Percentiles rank a stretch among this genome's conserved stretches.
These are phyloP conservation scores for Pleurotus djamor DNA, from an alignment of 768 basidiomycete genomes.

Conservation along the genomic window DNA sequence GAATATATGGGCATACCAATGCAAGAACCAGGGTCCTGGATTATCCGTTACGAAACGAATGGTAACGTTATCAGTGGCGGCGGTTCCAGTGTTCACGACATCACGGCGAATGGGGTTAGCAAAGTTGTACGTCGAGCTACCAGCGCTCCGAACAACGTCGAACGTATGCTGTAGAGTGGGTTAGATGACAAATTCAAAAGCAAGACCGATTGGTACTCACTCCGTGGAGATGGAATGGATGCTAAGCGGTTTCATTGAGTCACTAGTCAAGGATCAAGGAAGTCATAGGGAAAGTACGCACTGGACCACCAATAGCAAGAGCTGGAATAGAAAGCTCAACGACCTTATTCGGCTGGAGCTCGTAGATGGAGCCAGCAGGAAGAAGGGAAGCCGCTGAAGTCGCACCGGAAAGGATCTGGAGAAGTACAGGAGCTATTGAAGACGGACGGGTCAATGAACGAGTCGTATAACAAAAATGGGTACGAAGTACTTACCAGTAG, in stretches of 20 bases:
- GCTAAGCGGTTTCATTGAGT: constrained; percentile 14
- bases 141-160: constrained; percentile 38
- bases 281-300: constrained; percentile 5
- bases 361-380: constrained; percentile 26
- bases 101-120: constrained; percentile 34
- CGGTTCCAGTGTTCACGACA: constrained; percentile 28
- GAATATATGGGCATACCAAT: constrained; percentile 17
- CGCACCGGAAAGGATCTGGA: constrained; percentile 43
- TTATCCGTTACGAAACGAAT: constrained; percentile 53
- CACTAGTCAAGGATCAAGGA: too few species aligned
- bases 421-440: constrained; percentile 40
- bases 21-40: constrained; percentile 45
- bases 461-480: not conserved
- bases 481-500: not conserved
- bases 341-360: constrained; percentile 30
- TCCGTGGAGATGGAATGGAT: constrained; percentile 45
- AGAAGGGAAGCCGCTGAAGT: constrained; percentile 18
- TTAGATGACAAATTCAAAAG: not conserved
- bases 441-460: constrained; percentile 11
- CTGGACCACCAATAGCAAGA: constrained; percentile 15
- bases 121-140: constrained; percentile 34
- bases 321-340: constrained; percentile 37
- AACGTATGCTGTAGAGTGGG: constrained; percentile 26
- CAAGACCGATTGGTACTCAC: constrained; percentile 16
- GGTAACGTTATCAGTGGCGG: constrained; percentile 32